Evolutionary conservation across 495 filamentous ascomycete genomes (phyloP), one percentile per base, ranked within the genome.

Genomic region (Penicillium samsonianum): DNA sequence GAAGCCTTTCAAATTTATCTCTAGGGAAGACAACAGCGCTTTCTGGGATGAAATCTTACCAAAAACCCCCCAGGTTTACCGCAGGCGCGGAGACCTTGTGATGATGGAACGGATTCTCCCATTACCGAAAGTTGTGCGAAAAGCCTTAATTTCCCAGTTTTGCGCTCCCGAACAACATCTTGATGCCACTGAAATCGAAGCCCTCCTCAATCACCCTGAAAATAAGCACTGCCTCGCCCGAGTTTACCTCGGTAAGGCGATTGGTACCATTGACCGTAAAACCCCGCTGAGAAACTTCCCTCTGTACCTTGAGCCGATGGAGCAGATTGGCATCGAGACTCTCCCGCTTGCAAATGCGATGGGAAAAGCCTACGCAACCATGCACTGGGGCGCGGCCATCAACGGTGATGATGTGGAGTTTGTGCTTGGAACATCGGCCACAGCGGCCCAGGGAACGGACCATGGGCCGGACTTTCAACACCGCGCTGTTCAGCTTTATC

Each of bases 231-330:
- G 59, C 22, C 55, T 62, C 2, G 55, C 44, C 8, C 42, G 50
- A 16, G 20, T 55, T 5, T 62, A 62, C 22, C 30, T 62, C 12
- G 55, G 50, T 9, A 38, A 58, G 28, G 5, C 71, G 78, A 69
- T 80, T 80, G 58, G 78, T 33, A 19, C 35, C 5, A 28, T 44
- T 10, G 23, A 20, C 17, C 22, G 8, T 5, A 23, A 42, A 7
- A 2, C 19, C 16, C 41, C 53, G 10, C 44, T 62, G 6, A 3
- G 51, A 33, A 58, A 63, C 11, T 48, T 63, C 23, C 60, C 55
- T 44, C 40, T 63, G 22, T 55, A 59, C 25, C 55, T 63, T 22
- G 31, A 30, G 11, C 11, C 6, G 5, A 52, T 59, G 52, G 20
- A 56, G 19, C 23, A 49, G 12, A 9, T 59, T n/a, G 33, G 26